Evolutionary conservation across 768 basidiomycete species (phyloP).

Genomic region (Tephrocybe sp.): DNA sequence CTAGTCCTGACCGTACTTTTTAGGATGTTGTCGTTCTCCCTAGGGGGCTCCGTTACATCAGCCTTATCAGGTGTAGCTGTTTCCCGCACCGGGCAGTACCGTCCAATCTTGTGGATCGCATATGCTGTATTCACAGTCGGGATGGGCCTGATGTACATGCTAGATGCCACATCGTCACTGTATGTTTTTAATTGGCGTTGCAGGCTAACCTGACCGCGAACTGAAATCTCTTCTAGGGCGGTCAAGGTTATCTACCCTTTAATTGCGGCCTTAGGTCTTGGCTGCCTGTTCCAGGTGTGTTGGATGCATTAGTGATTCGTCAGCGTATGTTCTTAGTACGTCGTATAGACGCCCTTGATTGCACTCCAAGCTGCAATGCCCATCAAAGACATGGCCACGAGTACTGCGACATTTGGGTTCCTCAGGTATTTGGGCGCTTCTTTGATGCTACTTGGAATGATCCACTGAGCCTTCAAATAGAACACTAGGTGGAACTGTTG

Average conservation of each 20-base stretch:
- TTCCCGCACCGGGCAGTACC: slow-evolving; percentile 57
- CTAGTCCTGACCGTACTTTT: background rate
- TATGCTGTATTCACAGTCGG: slow-evolving; percentile 62
- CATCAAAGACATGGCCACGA: slow-evolving; percentile 82
- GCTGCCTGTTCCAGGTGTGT: slow-evolving; percentile 61
- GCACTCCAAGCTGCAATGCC: slow-evolving; percentile 88
- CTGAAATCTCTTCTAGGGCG: slow-evolving; percentile 42
- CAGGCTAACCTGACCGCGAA: background rate
- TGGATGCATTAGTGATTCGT: background rate
- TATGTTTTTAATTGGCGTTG: slow-evolving; percentile 25
- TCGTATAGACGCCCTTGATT: slow-evolving; percentile 58
- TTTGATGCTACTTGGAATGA: slow-evolving; percentile 1
- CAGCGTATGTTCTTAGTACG: slow-evolving; percentile 3
- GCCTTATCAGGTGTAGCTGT: slow-evolving; percentile 57
- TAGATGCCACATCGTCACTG: slow-evolving; percentile 58
- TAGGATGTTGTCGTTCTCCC: slow-evolving; percentile 77
- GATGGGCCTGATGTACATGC: slow-evolving; percentile 70
- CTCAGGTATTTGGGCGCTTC: slow-evolving; percentile 45
- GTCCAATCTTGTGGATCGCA: slow-evolving; percentile 60
- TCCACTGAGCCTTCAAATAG: slow-evolving; percentile 31
- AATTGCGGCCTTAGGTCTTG: slow-evolving; percentile 64
- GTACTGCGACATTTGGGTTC: slow-evolving; percentile 70
- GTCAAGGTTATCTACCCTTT: slow-evolving; percentile 64
- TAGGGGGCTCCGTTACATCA: slow-evolving; percentile 56
- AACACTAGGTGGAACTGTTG: slow-evolving; percentile 74